Percentiles rank a stretch among this genome's conserved stretches.
phyloP scores from a whole-genome alignment of 768 basidiomycete species.

The Cyclocybe aegerita region DNA sequence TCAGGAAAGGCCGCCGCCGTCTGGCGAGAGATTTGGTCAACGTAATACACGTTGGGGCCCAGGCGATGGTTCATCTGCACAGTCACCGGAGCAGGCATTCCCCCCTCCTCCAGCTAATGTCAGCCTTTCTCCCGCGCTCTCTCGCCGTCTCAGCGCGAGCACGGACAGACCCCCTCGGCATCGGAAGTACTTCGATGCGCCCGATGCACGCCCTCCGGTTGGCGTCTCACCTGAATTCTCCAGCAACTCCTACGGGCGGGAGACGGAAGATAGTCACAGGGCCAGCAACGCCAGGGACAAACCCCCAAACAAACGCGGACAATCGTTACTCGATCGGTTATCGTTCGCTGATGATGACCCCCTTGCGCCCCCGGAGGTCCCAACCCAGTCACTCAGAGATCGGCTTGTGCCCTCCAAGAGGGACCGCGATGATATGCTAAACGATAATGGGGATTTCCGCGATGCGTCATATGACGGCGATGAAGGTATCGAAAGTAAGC shows the following conservation, averaged over 20 bases:
- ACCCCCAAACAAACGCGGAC: slow-evolving; percentile 2
- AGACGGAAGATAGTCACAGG: slow-evolving; percentile 7
- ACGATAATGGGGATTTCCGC: slow-evolving; percentile 9
- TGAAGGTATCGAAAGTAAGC: slow-evolving; percentile 28
- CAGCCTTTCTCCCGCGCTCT: slow-evolving; percentile 7
- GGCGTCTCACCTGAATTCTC: background rate
- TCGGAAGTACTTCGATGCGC: slow-evolving; percentile 9
- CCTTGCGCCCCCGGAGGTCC: slow-evolving; percentile 5
- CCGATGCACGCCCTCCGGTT: background rate
- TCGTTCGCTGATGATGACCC: slow-evolving; percentile 21
- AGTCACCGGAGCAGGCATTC: background rate
- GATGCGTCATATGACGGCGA: slow-evolving; percentile 28
- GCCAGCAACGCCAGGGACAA: slow-evolving; percentile 12
- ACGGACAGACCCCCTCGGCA: slow-evolving; percentile 12
- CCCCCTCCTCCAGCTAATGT: background rate
- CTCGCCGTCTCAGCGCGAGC: slow-evolving; percentile 13
- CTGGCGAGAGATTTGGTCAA: too few species aligned
- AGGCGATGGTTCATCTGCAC: background rate
- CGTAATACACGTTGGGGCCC: too few species aligned
- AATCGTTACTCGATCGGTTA: slow-evolving; percentile 35
- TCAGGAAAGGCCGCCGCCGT: too few species aligned
- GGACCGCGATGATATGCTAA: slow-evolving; percentile 33
- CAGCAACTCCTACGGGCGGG: background rate
- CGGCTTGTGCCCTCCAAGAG: slow-evolving; percentile 41
- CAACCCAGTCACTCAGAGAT: slow-evolving; percentile 33